phyloP scores from a whole-genome alignment of 176 grass and related monocot species.

The Oryza rufipogon region DNA sequence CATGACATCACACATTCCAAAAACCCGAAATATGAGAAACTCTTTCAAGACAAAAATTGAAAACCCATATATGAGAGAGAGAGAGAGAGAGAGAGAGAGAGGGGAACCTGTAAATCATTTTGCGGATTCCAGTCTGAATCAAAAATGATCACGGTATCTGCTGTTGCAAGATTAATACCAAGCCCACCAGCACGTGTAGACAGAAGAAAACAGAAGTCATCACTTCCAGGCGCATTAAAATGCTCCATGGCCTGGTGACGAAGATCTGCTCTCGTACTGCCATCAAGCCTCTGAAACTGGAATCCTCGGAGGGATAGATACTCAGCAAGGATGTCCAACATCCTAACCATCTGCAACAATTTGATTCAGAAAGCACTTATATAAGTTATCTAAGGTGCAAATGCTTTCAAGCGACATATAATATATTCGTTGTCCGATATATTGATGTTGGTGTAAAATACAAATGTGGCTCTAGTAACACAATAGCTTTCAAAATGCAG shows the following conservation, averaged over 20 bases:
- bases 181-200: constrained; percentile 98
- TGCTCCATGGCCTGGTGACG: constrained; percentile 99
- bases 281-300: constrained; percentile 99
- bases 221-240: constrained; percentile 98
- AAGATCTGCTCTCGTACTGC: constrained; percentile 95
- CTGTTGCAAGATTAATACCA: constrained; percentile 99
- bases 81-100: not conserved
- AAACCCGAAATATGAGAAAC: constrained; percentile 33
- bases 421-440: constrained; percentile 13
- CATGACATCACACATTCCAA: constrained; percentile 11
- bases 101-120: constrained; percentile 96
- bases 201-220: constrained; percentile 97
- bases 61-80: not conserved
- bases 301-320: constrained; percentile 93
- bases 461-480: not conserved
- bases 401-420: constrained; percentile 5
- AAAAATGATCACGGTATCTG: constrained; percentile 98
- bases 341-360: constrained; percentile 93
- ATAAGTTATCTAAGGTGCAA: not conserved
- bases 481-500: not conserved
- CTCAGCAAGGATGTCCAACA: constrained; percentile 98
- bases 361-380: constrained; percentile 14
- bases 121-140: constrained; percentile 99
- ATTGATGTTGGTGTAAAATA: constrained; percentile 4
- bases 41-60: not conserved